A percentile compares a stretch with the other conserved stretches of the same genome.
phyloP scores from a whole-genome alignment of 2,329 filamentous ascomycete genomes.

The Penicillium sp. region DNA sequence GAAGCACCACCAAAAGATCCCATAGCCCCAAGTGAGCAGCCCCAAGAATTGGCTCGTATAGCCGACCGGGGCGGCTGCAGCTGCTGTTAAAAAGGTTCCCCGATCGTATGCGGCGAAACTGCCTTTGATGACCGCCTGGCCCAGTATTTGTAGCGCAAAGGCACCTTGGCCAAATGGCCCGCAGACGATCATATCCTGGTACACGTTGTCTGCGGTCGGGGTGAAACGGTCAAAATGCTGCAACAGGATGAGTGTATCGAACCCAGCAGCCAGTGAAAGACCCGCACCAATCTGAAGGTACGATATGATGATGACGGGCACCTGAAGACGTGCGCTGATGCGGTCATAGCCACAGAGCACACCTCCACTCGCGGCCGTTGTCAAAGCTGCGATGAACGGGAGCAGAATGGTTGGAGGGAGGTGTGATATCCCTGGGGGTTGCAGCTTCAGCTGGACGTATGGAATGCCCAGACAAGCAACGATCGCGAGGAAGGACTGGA shows the following conservation, averaged over 20 bases:
- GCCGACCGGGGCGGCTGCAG: constrained; percentile 32
- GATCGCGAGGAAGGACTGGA: constrained; percentile 33
- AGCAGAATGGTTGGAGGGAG: constrained; percentile 36
- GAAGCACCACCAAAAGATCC: constrained; percentile 45
- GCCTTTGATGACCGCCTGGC: constrained; percentile 30
- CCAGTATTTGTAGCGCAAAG: constrained; percentile 42
- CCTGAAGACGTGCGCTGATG: constrained; percentile 28
- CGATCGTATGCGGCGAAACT: constrained; percentile 35
- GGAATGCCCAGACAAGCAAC: constrained; percentile 34
- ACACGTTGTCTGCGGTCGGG: constrained; percentile 25
- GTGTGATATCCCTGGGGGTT: constrained; percentile 34
- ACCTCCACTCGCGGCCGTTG: constrained; percentile 40
- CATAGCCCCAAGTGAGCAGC: constrained; percentile 41
- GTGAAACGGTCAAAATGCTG: constrained; percentile 29
- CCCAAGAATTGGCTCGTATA: constrained; percentile 39
- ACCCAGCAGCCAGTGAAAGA: constrained; percentile 31
- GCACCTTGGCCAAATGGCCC: constrained; percentile 42
- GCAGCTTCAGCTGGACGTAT: constrained; percentile 36
- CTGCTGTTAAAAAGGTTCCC: constrained; percentile 32
- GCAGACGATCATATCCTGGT: constrained; percentile 43
- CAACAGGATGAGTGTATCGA: constrained; percentile 35
- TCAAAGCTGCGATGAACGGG: constrained; percentile 41
- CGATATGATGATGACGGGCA: constrained; percentile 42
- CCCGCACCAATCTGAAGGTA: constrained; percentile 41
- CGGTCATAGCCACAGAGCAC: constrained; percentile 32